Percentiles rank a stretch among this genome's conserved stretches.
phyloP scores from a whole-genome alignment of 2,329 filamentous ascomycete species.

The Colletotrichum sp. region DNA sequence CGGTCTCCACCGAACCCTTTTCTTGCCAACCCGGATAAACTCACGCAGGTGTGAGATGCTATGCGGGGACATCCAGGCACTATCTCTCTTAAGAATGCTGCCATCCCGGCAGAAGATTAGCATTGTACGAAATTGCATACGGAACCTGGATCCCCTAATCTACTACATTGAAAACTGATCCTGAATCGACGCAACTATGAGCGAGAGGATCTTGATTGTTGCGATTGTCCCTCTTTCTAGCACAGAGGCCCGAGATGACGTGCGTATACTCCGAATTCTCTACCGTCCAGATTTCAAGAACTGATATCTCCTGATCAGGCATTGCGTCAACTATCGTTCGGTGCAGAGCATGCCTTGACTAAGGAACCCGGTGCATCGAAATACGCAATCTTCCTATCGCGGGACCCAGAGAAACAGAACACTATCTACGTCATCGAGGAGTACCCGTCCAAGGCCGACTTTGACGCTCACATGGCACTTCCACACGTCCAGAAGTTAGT shows the following conservation, averaged over 20 bases:
- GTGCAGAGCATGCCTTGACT: background rate
- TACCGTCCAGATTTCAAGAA: background rate
- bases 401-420: background rate
- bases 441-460: background rate
- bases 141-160: accelerated
- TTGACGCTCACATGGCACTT: background rate
- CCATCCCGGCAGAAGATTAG: background rate
- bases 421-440: background rate
- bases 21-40: background rate
- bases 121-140: background rate
- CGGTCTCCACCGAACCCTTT: background rate
- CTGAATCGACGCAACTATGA: background rate
- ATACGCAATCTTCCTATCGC: background rate
- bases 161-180: background rate
- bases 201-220: background rate
- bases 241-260: background rate
- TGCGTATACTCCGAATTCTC: background rate
- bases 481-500: background rate
- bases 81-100: background rate
- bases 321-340: background rate
- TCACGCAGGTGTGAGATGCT: background rate
- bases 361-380: background rate
- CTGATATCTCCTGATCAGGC: background rate
- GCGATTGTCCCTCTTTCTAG: background rate
- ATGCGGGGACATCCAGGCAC: background rate